Evolutionary conservation across 202 grass and related monocot genomes (phyloP), one percentile per base, ranked within the genome.

Genomic region (Eragrostis tef): DNA sequence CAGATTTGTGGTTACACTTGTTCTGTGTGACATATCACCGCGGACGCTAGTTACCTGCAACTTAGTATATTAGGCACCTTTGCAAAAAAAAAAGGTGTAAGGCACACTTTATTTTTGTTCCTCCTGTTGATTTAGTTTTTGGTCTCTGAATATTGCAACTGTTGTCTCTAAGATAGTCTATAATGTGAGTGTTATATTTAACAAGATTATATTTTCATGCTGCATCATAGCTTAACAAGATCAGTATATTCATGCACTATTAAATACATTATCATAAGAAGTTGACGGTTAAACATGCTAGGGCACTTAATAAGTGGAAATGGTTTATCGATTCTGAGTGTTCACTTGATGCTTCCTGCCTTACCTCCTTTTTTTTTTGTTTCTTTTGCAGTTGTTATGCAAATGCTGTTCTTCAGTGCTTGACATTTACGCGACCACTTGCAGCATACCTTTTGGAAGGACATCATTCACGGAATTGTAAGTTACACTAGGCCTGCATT

Each of bases 381-480:
- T 84, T 86, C 73, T 82, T 86, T 56, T 86, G 58, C 90, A 98
- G 95, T 72, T 98, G 95, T 56, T 98, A 98, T 51, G 95, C 90
- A 74, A 98, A 95, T 93, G 88, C 67, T 64, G 88, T 98, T 69
- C 84, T 98, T 86, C 95, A 98, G 78, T 98, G 95, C 62, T 88
- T 98, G 84, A 68, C 82, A 71, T 98, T 95, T 93, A 98, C 95
- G 19, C 92, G 92, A 4, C 95, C 95, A 56, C 87, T 98, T 78
- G 87, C 87, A 19, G 84, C 88, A 3, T 98, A 94, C 81, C 85
- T 98, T 73, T 81, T 89, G 49, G 92, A 88, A 85, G 92, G 88
- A 64, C 34, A 91, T 85, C 95, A 94, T 93, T 88, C 88, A 17
- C 89, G 76, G 88, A 91, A 79, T 64, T 98, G 95, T 98, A 98